phyloP scores from a whole-genome alignment of 2,329 filamentous ascomycete genomes.

The Aureobasidium musti region DNA sequence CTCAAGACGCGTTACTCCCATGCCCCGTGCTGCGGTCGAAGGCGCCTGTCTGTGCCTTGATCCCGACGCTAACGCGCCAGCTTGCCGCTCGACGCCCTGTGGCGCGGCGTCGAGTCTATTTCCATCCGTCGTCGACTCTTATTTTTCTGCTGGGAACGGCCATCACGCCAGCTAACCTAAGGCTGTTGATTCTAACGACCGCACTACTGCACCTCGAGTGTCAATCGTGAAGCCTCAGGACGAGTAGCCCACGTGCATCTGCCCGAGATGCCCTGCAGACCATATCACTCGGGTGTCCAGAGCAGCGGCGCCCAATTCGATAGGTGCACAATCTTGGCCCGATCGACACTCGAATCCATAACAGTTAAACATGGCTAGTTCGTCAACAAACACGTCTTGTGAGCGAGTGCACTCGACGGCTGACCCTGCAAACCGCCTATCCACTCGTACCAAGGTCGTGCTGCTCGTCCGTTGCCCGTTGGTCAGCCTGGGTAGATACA shows the following conservation, averaged over 20 bases:
- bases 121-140: slow-evolving; percentile 25
- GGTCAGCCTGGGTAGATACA: slow-evolving; percentile 21
- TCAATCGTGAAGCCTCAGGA: slow-evolving; percentile 21
- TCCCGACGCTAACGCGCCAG: slow-evolving; percentile 29
- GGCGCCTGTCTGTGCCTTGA: slow-evolving; percentile 28
- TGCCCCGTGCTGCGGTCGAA: slow-evolving; percentile 18
- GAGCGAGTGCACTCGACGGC: background rate
- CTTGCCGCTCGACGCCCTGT: slow-evolving; percentile 27
- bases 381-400: slow-evolving; percentile 25
- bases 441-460: slow-evolving; percentile 21
- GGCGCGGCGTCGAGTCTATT: slow-evolving; percentile 28
- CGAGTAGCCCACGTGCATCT: slow-evolving; percentile 17
- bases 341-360: slow-evolving; percentile 18
- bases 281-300: background rate
- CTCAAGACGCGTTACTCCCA: slow-evolving; percentile 25
- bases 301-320: background rate
- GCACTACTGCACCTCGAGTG: slow-evolving; percentile 26
- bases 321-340: background rate
- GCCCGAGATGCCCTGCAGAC: slow-evolving; percentile 10
- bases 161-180: slow-evolving; percentile 28
- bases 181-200: slow-evolving; percentile 18
- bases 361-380: slow-evolving; percentile 25
- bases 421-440: slow-evolving; percentile 16
- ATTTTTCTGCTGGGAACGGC: slow-evolving; percentile 27
- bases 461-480: slow-evolving; percentile 27